Conservation (phyloP, 257 asterid species). For the Scutellaria galericulata region DNA sequence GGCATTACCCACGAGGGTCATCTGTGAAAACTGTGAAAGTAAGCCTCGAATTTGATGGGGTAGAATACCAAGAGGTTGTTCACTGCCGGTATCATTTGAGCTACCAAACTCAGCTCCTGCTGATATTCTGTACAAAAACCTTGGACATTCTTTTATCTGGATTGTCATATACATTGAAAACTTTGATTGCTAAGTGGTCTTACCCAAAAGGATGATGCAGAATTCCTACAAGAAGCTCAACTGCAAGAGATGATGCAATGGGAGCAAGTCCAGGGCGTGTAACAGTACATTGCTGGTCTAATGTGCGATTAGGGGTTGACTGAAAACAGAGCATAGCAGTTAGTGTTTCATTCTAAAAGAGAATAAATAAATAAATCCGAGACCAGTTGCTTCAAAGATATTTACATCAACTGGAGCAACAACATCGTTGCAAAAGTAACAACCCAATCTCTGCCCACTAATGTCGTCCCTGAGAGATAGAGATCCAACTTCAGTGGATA, state of each 20-base stretch:
- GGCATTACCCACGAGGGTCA: slow-evolving; percentile 87
- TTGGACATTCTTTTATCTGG: neutral
- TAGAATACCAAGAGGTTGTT: slow-evolving; percentile 87
- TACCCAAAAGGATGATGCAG: slow-evolving; percentile 94
- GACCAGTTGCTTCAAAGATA: slow-evolving; percentile 24
- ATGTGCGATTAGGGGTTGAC: slow-evolving; percentile 92
- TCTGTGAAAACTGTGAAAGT: slow-evolving; percentile 89
- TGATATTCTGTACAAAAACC: slow-evolving; percentile 52
- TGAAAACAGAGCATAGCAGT: slow-evolving; percentile 41
- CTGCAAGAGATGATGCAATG: slow-evolving; percentile 96
- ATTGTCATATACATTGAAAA: neutral
- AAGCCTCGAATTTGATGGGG: slow-evolving; percentile 98
- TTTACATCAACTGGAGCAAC: slow-evolving; percentile 96
- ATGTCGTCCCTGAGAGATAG: slow-evolving; percentile 43
- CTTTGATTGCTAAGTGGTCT: neutral
- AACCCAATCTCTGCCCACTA: slow-evolving; percentile 69
- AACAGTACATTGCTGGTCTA: slow-evolving; percentile 98
- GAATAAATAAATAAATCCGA: neutral
- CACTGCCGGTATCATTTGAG: slow-evolving; percentile 52
- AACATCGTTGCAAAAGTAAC: slow-evolving; percentile 96
- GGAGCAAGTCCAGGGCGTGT: slow-evolving; percentile 99
- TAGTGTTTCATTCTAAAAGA: slow-evolving; percentile 15
- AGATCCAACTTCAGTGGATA: slow-evolving; percentile 48
- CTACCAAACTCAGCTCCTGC: slow-evolving; percentile 81
- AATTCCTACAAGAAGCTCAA: slow-evolving; percentile 84